These are phyloP conservation scores for Diospyros kaki DNA, from an alignment of 148 eudicot species.

Conservation along the genomic window DNA sequence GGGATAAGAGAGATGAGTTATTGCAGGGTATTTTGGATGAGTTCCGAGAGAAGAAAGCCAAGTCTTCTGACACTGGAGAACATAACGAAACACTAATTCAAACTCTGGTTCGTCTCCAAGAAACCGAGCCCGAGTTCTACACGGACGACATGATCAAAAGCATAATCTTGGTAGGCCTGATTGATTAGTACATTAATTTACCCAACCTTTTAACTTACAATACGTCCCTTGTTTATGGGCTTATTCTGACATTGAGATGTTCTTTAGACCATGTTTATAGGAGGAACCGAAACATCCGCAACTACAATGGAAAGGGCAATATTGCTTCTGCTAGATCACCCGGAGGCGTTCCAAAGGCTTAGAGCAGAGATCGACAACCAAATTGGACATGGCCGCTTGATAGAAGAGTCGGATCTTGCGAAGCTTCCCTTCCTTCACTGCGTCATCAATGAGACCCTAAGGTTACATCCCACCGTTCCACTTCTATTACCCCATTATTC, in stretches of 20 bases:
- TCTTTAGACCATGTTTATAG: constrained; percentile 16
- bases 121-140: constrained; percentile 39
- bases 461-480: constrained; percentile 23
- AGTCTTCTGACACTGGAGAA: background rate
- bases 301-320: constrained; percentile 25
- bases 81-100: constrained; percentile 22
- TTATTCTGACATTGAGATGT: background rate
- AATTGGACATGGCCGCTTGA: constrained; percentile 17
- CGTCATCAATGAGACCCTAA: constrained; percentile 24
- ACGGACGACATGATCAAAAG: constrained; percentile 37
- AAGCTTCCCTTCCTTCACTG: constrained; percentile 25
- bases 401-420: constrained; percentile 16
- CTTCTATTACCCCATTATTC: constrained; percentile 32
- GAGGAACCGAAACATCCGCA: constrained; percentile 26
- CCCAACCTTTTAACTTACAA: too few species aligned
- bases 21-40: constrained; percentile 35
- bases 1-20: constrained; percentile 30
- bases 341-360: constrained; percentile 11
- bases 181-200: too few species aligned
- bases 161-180: constrained; percentile 29
- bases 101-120: constrained; percentile 30
- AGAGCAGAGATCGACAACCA: constrained; percentile 15
- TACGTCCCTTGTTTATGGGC: too few species aligned
- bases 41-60: constrained; percentile 8
- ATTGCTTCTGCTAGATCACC: constrained; percentile 22